Percentiles rank a stretch among this genome's conserved stretches.
phyloP scores from a whole-genome alignment of 1,284 basidiomycete genomes.

The Abortiporus biennis region DNA sequence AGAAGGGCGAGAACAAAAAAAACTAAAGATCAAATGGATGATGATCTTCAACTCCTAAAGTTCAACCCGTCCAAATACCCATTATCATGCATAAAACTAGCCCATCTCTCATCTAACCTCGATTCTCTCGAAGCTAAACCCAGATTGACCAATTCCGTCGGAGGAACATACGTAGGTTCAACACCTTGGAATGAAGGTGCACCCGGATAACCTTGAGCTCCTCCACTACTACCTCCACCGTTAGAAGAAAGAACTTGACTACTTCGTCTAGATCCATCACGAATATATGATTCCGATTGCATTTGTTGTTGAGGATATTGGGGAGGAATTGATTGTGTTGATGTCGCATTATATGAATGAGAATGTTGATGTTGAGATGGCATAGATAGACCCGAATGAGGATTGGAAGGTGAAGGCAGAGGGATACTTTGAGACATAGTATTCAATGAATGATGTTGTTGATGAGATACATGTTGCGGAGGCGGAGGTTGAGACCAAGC shows the following conservation, averaged over 20 bases:
- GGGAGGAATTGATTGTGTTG: slow-evolving; percentile 2
- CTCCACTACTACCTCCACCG: no score
- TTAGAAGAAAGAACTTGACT: no score
- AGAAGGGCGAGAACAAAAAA: background rate
- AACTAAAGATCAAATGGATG: no score
- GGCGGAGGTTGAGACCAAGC: slow-evolving; percentile 1
- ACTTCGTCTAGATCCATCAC: no score
- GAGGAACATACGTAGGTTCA: slow-evolving; percentile 17
- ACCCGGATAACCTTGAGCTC: slow-evolving; percentile 7
- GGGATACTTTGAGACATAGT: no score
- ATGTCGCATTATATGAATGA: background rate
- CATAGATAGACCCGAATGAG: background rate
- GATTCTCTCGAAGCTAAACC: slow-evolving; percentile 23
- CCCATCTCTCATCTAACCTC: slow-evolving; percentile 25
- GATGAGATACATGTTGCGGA: slow-evolving; percentile 22
- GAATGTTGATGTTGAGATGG: background rate
- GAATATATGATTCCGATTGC: slow-evolving; percentile 8
- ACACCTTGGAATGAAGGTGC: slow-evolving; percentile 8
- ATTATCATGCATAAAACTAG: slow-evolving; percentile 26
- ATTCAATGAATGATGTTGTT: slow-evolving; percentile 1
- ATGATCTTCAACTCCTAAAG: slow-evolving; percentile 10
- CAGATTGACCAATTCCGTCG: slow-evolving; percentile 22
- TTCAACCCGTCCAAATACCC: slow-evolving; percentile 21
- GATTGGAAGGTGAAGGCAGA: background rate
- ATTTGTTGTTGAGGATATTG: slow-evolving; percentile 2